These are phyloP conservation scores for Populus trichocarpa DNA, from an alignment of 441 rosid genomes.

Conservation along the genomic window DNA sequence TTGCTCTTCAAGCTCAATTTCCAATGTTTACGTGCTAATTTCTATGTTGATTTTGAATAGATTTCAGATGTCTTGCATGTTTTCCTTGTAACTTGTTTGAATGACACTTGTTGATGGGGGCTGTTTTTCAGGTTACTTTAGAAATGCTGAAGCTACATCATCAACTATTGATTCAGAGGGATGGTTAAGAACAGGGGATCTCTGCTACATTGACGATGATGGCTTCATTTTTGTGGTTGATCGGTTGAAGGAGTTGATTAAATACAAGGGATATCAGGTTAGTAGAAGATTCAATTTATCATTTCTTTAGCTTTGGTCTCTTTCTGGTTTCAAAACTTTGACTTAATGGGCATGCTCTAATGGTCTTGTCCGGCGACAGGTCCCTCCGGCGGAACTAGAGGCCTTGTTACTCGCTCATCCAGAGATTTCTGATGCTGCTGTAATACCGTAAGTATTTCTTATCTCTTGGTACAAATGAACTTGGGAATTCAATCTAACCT, in stretches of 20 bases:
- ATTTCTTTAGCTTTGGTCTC: neutral
- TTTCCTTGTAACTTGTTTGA: neutral
- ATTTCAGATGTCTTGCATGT: neutral
- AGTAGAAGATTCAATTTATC: neutral
- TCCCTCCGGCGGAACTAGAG: slow-evolving; percentile 94
- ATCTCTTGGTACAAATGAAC: neutral
- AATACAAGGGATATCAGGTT: slow-evolving; percentile 97
- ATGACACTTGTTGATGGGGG: neutral
- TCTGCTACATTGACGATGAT: slow-evolving; percentile 83
- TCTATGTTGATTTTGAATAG: neutral
- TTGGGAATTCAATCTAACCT: neutral
- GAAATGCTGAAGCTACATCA: slow-evolving; percentile 79
- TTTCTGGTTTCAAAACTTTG: neutral
- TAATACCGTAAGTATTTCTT: slow-evolving; percentile 62
- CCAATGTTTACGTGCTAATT: neutral
- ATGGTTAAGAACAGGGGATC: slow-evolving; percentile 57
- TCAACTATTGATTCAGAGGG: slow-evolving; percentile 50
- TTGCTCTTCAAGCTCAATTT: neutral
- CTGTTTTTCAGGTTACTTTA: slow-evolving; percentile 61
- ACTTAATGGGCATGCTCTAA: neutral
- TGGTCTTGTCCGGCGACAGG: slow-evolving; percentile 31
- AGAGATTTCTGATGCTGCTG: slow-evolving; percentile 75
- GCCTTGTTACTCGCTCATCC: slow-evolving; percentile 77
- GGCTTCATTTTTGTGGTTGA: too few species aligned
- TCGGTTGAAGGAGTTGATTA: slow-evolving; percentile 90